Percentiles rank a stretch among this genome's conserved stretches.
Evolutionary conservation across 2,329 filamentous ascomycete genomes (phyloP).

Genomic region (Cytospora mali): DNA sequence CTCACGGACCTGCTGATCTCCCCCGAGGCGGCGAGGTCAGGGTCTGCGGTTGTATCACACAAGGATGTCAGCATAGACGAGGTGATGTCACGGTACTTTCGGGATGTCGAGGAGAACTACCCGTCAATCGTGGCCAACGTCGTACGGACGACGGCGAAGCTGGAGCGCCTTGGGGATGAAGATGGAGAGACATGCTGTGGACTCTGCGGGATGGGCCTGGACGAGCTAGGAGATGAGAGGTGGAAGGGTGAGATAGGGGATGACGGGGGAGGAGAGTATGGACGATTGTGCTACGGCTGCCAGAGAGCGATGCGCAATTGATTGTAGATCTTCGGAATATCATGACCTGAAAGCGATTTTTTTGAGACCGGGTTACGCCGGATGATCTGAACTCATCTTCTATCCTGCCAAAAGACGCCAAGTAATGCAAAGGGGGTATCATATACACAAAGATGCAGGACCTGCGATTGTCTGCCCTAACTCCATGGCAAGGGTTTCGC

Average conservation of each 20-base stretch:
- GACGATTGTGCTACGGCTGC: constrained; percentile 72
- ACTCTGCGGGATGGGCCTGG: constrained; percentile 70
- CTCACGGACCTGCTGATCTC: constrained; percentile 53
- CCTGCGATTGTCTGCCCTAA: constrained; percentile 17
- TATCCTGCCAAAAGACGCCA: constrained; percentile 8
- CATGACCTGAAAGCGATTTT: background rate
- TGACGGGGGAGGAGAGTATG: constrained; percentile 34
- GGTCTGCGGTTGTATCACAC: constrained; percentile 57
- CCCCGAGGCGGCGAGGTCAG: constrained; percentile 34
- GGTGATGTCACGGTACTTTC: constrained; percentile 87
- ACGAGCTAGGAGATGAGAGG: constrained; percentile 63
- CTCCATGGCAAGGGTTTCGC: constrained; percentile 13
- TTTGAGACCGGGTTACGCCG: background rate
- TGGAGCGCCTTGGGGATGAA: constrained; percentile 54
- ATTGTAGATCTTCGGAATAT: constrained; percentile 22
- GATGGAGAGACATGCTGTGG: constrained; percentile 52
- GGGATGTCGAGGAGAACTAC: constrained; percentile 81
- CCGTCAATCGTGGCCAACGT: constrained; percentile 94
- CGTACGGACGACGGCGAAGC: constrained; percentile 84
- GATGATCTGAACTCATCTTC: background rate
- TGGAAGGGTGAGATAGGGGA: constrained; percentile 65
- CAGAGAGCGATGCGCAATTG: constrained; percentile 63
- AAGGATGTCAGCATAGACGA: constrained; percentile 88
- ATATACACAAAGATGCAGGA: constrained; percentile 26
- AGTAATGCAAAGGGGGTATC: constrained; percentile 27